Base-by-base conservation (phyloP, 2,329 filamentous ascomycete species). In the Colletotrichum cordylinicola region DNA sequence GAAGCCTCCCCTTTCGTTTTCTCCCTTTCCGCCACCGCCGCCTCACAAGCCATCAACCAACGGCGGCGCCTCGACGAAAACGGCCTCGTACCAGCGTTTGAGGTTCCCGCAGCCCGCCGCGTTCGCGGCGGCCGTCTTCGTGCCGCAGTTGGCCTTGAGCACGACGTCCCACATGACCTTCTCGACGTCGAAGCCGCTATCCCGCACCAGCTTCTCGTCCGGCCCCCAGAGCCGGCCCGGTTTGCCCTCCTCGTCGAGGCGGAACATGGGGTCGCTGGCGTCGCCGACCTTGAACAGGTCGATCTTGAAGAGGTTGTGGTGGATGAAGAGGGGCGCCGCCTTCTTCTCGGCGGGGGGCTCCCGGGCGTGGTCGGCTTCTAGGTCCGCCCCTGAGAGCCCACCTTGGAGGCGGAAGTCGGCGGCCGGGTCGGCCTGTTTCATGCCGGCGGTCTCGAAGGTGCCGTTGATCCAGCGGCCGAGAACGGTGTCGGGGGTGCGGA, bases 251-350 rank as follows among this genome's bases (percentile, higher is more conserved):
- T 80, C 79, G 56, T 82, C 76, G 35, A 13, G 66, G 21, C 60
- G 75, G 24, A 78, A 77, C 27, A 81, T 77, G 60, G 64, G 76
- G 21, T 72, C 73, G 69, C 79, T 70, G n/a, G 69, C 31, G 33
- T 75, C 66, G n/a, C 77, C 75, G 8, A 84, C 71, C 16, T 77
- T 78, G 16, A 77, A 76, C 35, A 84, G 78, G 77, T 86, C 82
- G 70, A 85, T 80, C 78, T 85, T 84, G 77, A 82, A 79, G n/a
- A 82, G 80, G 78, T 84, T 85, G 79, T 82, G 81, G 78, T 85
- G 84, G 56, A 84, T 78, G 78, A 86, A 85, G 69, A 85, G 77
- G 33, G 77, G 77, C n/a, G 78, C 78, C 13, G 80, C 79, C 60
- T 70, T 70, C 12, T 55, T 60, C 60, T 60, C 79, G 35, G 73